Evolutionary conservation across 441 rosid genomes (phyloP).

Genomic region (Mallotus repandus): DNA sequence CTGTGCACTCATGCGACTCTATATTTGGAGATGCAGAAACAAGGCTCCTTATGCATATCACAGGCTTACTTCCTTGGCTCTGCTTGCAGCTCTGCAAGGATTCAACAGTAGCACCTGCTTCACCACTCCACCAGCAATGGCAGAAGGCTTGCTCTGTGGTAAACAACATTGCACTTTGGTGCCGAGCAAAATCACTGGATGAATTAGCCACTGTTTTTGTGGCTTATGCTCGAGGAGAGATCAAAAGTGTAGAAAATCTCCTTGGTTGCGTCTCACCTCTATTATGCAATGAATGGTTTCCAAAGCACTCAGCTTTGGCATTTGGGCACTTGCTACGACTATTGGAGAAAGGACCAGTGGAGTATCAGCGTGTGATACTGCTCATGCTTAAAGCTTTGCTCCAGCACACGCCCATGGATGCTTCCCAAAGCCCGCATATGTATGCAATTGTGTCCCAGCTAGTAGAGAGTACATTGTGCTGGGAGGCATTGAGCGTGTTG

Average conservation of each 20-base stretch:
- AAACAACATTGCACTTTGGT: conserved; percentile 78
- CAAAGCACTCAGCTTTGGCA: conserved; percentile 94
- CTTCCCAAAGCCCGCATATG: conserved; percentile 97
- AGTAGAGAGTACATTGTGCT: conserved; percentile 90
- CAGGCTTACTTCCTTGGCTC: conserved; percentile 98
- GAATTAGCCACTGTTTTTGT: conserved; percentile 75
- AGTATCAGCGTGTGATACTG: conserved; percentile 85
- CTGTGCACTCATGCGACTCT: conserved; percentile 91
- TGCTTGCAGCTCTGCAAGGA: conserved; percentile 92
- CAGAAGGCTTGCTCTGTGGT: conserved; percentile 93
- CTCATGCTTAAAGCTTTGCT: conserved; percentile 95
- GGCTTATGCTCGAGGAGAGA: conserved; percentile 73
- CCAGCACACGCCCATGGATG: conserved; percentile 97
- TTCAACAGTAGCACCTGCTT: conserved; percentile 52
- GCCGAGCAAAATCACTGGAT: conserved; percentile 76
- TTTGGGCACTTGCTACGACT: conserved; percentile 93
- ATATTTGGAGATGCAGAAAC: conserved; percentile 94
- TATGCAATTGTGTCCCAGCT: conserved; percentile 93
- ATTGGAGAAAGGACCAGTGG: conserved; percentile 93
- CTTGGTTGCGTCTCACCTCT: conserved; percentile 87
- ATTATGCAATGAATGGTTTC: conserved; percentile 91
- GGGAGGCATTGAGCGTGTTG: conserved; percentile 92
- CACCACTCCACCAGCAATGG: conserved; percentile 82
- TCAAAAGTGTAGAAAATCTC: conserved; percentile 73
- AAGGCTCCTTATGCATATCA: conserved; percentile 93